These are phyloP conservation scores for Botrytis squamosa DNA, from an alignment of 2,329 filamentous ascomycete species.

Conservation along the genomic window DNA sequence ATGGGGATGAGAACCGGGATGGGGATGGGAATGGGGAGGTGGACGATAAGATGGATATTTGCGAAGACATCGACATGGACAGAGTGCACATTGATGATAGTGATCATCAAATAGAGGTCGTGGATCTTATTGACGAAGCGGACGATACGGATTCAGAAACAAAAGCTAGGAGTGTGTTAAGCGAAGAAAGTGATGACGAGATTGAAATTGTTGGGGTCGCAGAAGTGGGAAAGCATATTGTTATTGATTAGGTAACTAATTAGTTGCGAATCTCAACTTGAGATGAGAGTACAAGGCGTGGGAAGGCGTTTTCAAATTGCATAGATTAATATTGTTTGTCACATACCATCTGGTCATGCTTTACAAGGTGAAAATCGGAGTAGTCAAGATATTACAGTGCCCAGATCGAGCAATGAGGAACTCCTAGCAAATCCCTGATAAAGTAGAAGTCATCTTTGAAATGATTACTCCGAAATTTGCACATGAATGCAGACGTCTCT, in stretches of 20 bases:
- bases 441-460: too few relatives aligned
- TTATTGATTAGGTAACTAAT: conserved; percentile 5
- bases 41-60: background rate
- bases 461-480: too few relatives aligned
- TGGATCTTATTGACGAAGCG: background rate
- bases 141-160: background rate
- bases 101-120: background rate
- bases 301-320: background rate
- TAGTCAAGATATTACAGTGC: too few relatives aligned
- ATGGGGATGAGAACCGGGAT: background rate
- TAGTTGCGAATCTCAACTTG: background rate
- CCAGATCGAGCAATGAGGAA: too few relatives aligned
- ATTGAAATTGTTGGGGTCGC: background rate
- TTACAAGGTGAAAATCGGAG: background rate
- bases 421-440: too few relatives aligned
- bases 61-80: background rate
- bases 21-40: too few relatives aligned
- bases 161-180: too few relatives aligned
- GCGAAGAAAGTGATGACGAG: background rate
- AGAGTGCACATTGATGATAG: background rate
- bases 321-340: background rate
- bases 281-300: background rate
- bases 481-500: too few relatives aligned
- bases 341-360: background rate
- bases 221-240: background rate